phyloP scores from a whole-genome alignment of 148 eudicot species.

The Dianthus caryophyllus region DNA sequence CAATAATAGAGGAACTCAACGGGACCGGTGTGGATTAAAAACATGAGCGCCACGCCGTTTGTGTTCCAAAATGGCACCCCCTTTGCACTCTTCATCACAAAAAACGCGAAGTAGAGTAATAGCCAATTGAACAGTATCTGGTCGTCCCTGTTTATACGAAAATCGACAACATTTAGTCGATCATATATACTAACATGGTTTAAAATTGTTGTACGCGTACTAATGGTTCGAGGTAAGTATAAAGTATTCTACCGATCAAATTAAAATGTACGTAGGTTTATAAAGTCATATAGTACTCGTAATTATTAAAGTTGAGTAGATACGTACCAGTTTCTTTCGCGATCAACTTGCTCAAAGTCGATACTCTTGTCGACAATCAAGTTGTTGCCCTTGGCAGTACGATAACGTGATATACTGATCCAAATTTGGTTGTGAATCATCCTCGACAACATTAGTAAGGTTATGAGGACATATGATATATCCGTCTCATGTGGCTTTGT shows the following conservation, averaged over 20 bases:
- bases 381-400: conserved; percentile 58
- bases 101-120: conserved; percentile 30
- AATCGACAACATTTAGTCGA: neutral
- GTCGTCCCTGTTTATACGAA: conserved; percentile 65
- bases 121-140: conserved; percentile 50
- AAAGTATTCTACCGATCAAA: too few species aligned
- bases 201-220: too few species aligned
- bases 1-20: conserved; percentile 61
- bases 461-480: conserved; percentile 12
- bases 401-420: conserved; percentile 58
- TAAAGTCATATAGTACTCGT: too few species aligned
- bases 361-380: conserved; percentile 57
- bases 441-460: conserved; percentile 44
- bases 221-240: too few species aligned
- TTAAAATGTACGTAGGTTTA: too few species aligned
- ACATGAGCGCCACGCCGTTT: conserved; percentile 37
- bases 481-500: conserved; percentile 31
- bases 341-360: conserved; percentile 72
- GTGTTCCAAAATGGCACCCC: conserved; percentile 55
- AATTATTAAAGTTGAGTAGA: neutral
- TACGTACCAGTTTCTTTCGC: conserved; percentile 57
- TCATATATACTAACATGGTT: neutral
- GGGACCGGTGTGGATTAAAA: conserved; percentile 42
- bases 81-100: conserved; percentile 15
- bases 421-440: conserved; percentile 60